phyloP scores from a whole-genome alignment of 2,329 filamentous ascomycete genomes.

The Kalmusia sp. region DNA sequence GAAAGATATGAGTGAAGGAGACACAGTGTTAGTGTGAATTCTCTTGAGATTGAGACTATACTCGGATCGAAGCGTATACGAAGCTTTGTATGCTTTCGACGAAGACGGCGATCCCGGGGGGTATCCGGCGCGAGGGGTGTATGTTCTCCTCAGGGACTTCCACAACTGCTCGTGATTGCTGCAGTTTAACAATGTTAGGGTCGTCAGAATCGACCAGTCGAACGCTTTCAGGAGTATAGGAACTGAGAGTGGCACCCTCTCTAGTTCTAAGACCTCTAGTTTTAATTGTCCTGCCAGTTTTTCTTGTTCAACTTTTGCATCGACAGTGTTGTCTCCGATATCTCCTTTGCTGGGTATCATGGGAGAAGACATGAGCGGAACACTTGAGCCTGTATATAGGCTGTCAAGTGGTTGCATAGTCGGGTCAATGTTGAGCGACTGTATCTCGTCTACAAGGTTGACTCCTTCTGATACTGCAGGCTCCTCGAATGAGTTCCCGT shows the following conservation, averaged over 20 bases:
- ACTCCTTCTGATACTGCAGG: conserved; percentile 31
- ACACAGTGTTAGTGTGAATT: conserved; percentile 77
- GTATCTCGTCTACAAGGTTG: conserved; percentile 29
- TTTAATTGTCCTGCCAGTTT: conserved; percentile 65
- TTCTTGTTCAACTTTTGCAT: conserved; percentile 5
- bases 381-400: not conserved
- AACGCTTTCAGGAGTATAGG: conserved; percentile 73
- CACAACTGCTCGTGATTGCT: conserved; percentile 76
- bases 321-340: not conserved
- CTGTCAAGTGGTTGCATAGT: conserved; percentile 7
- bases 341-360: conserved; percentile 3
- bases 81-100: conserved; percentile 45
- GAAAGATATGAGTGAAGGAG: conserved; percentile 73
- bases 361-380: conserved; percentile 9
- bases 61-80: conserved; percentile 48
- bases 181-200: conserved; percentile 76
- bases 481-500: conserved; percentile 34
- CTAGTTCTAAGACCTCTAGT: conserved; percentile 76
- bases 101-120: conserved; percentile 41
- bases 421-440: conserved; percentile 19
- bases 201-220: conserved; percentile 77
- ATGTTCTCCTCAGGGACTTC: conserved; percentile 70
- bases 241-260: conserved; percentile 76
- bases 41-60: conserved; percentile 69
- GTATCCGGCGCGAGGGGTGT: conserved; percentile 46